Conservation (phyloP, 1,284 basidiomycete genomes). For the Pascua sp. region DNA sequence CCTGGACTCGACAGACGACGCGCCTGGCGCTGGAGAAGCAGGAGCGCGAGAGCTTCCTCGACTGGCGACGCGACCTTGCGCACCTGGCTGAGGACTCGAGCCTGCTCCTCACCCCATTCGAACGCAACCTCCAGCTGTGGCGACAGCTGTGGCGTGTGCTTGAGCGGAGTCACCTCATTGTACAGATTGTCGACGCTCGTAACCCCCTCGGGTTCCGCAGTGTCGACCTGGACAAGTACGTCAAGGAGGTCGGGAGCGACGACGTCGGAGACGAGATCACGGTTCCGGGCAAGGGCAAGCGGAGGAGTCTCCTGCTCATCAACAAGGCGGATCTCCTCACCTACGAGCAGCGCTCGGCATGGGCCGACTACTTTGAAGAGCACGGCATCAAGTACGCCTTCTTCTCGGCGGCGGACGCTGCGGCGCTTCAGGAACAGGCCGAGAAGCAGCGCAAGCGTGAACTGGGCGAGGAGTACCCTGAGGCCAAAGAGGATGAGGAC, state of each 20-base stretch:
- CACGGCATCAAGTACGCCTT: constrained; percentile 83
- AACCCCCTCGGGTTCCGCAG: constrained; percentile 89
- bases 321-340: constrained; percentile 97
- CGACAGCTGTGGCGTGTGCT: constrained; percentile 91
- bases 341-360: constrained; percentile 74
- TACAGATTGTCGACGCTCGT: constrained; percentile 93
- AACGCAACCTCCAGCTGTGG: constrained; percentile 95
- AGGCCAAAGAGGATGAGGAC: constrained; percentile 29
- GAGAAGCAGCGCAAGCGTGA: constrained; percentile 49
- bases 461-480: constrained; percentile 32
- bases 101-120: constrained; percentile 87
- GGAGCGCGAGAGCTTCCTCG: constrained; percentile 82
- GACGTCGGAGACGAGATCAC: constrained; percentile 59
- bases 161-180: constrained; percentile 86
- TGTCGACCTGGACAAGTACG: constrained; percentile 85
- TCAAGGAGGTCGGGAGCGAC: constrained; percentile 73
- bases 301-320: constrained; percentile 79
- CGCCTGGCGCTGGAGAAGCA: constrained; percentile 73
- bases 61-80: constrained; percentile 87
- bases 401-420: constrained; percentile 90
- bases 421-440: constrained; percentile 71
- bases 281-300: constrained; percentile 59
- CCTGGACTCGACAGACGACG: constrained; percentile 78
- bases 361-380: constrained; percentile 92
- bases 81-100: constrained; percentile 57